phyloP scores from a whole-genome alignment of 305 asterid species.

The Fraxinus sp. region DNA sequence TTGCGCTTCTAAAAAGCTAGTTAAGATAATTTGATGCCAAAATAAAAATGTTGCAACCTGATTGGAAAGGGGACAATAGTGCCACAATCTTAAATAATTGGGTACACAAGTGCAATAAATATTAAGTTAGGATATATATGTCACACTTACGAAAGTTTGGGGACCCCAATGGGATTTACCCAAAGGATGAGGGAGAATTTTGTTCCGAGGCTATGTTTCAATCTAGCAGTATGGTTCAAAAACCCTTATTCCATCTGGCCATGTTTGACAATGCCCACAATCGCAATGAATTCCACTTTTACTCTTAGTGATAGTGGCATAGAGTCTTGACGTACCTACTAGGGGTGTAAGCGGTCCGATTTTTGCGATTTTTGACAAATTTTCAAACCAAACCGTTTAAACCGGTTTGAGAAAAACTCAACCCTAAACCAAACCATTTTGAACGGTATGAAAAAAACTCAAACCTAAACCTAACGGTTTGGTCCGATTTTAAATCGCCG shows the following conservation, averaged over 20 bases:
- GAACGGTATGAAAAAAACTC: no score
- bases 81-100: not conserved
- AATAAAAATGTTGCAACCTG: not conserved
- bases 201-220: not conserved
- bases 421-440: no score
- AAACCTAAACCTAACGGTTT: no score
- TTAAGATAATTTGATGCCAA: not conserved
- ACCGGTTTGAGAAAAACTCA: no score
- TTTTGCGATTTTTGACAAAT: no score
- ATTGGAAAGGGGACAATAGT: not conserved
- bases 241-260: not conserved
- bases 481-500: no score
- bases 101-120: not conserved
- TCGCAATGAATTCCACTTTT: not conserved
- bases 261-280: not conserved
- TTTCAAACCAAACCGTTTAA: no score
- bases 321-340: not conserved
- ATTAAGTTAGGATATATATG: not conserved
- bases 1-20: not conserved
- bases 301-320: not conserved
- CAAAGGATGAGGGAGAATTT: not conserved
- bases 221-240: not conserved
- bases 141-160: not conserved
- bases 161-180: not conserved
- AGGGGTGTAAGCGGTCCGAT: no score